Evolutionary conservation across 83 land plant species (phyloP).

Genomic region (Picea mariana): DNA sequence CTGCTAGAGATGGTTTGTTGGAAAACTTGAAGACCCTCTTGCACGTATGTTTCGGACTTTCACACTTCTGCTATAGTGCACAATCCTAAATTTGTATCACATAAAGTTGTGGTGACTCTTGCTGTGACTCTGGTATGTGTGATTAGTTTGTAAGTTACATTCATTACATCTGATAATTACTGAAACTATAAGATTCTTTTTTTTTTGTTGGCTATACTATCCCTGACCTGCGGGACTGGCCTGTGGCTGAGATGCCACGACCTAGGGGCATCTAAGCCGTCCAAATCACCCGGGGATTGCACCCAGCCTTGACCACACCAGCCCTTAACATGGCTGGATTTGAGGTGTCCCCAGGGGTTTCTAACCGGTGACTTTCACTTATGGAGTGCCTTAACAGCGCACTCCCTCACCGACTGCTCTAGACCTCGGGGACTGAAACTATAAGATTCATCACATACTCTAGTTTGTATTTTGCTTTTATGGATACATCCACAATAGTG

Average conservation of each 20-base stretch:
- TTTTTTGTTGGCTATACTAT: too few relatives aligned
- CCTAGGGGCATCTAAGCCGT: too few relatives aligned
- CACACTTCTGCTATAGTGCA: not conserved
- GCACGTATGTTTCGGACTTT: slow-evolving; percentile 18
- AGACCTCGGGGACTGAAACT: not conserved
- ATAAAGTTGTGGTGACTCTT: not conserved
- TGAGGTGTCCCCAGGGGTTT: too few relatives aligned
- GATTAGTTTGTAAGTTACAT: not conserved
- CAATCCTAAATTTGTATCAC: not conserved
- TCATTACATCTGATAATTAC: not conserved
- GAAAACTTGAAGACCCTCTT: slow-evolving; percentile 24
- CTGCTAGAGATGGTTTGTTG: slow-evolving; percentile 33
- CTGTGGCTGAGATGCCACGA: too few relatives aligned
- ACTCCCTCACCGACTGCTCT: too few relatives aligned
- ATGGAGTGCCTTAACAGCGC: too few relatives aligned
- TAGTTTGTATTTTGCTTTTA: not conserved
- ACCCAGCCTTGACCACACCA: too few relatives aligned
- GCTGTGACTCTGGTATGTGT: not conserved
- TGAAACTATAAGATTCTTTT: not conserved
- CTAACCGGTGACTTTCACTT: too few relatives aligned
- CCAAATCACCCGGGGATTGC: too few relatives aligned
- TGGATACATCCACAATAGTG: not conserved
- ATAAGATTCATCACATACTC: not conserved
- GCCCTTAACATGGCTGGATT: too few relatives aligned
- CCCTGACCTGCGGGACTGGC: too few relatives aligned